Percentiles rank a stretch among this genome's conserved stretches.
These are phyloP conservation scores for Aspergillus diversus DNA, from an alignment of 495 filamentous ascomycete genomes.

Conservation along the genomic window DNA sequence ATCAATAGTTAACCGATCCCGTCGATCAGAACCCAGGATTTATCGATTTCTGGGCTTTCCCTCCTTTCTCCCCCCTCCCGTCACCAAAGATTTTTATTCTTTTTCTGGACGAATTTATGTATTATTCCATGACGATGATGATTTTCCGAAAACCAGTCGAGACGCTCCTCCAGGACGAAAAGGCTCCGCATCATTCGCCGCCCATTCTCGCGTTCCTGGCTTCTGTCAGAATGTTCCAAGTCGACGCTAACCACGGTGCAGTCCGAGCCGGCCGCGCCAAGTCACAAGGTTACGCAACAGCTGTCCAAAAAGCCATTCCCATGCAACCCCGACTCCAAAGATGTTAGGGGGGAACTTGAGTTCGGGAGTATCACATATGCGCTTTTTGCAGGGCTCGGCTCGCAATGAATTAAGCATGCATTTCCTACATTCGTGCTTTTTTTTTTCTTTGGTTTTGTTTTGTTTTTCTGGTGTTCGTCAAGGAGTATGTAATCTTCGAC, in stretches of 20 bases:
- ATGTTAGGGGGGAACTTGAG: conserved; percentile 27
- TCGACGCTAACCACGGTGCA: conserved; percentile 26
- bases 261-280: conserved; percentile 25
- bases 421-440: conserved; percentile 10
- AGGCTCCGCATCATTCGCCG: background rate
- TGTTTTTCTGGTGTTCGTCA: conserved; percentile 12
- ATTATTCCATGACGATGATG: background rate
- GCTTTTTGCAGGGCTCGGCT: conserved; percentile 10
- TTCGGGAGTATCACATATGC: conserved; percentile 28
- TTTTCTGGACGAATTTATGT: background rate
- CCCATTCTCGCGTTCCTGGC: conserved; percentile 1
- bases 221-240: conserved; percentile 20
- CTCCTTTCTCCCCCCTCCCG: conserved; percentile 16
- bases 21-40: conserved; percentile 48
- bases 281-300: conserved; percentile 32
- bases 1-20: conserved; percentile 53
- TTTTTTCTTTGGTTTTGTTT: conserved; percentile 12
- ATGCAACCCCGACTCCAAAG: conserved; percentile 14
- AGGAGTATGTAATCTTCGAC: conserved; percentile 5
- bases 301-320: conserved; percentile 20
- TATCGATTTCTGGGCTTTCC: conserved; percentile 30
- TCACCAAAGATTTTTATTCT: background rate
- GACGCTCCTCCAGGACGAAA: background rate
- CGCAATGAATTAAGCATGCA: conserved; percentile 22
- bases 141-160: background rate